phyloP scores from a whole-genome alignment of 441 rosid genomes.

The Populus trichocarpa region DNA sequence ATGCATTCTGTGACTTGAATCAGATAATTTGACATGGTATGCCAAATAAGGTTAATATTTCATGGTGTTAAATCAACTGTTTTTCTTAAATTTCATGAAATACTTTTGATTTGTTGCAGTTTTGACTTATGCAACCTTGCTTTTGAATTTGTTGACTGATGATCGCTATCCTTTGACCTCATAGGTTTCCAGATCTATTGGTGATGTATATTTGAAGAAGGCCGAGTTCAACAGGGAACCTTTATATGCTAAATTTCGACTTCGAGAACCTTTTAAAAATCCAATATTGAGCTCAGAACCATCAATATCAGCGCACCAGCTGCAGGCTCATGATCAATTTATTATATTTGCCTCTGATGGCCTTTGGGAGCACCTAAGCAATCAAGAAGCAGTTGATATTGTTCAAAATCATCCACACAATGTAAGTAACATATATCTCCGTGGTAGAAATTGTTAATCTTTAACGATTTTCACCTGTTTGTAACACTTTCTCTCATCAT shows the following conservation, averaged over 20 bases:
- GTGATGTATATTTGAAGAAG: slow-evolving; percentile 85
- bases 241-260: slow-evolving; percentile 58
- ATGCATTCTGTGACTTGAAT: not conserved
- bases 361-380: slow-evolving; percentile 93
- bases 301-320: slow-evolving; percentile 52
- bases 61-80: not conserved
- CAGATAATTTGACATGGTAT: not conserved
- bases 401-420: slow-evolving; percentile 65
- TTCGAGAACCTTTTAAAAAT: slow-evolving; percentile 64
- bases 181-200: slow-evolving; percentile 92
- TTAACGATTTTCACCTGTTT: not conserved
- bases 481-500: not conserved
- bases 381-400: slow-evolving; percentile 26
- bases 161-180: slow-evolving; percentile 8
- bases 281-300: slow-evolving; percentile 89
- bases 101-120: not conserved
- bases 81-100: not conserved
- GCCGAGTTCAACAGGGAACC: slow-evolving; percentile 96
- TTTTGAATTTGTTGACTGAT: slow-evolving; percentile 15
- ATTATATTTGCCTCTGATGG: slow-evolving; percentile 94
- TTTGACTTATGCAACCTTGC: slow-evolving; percentile 9
- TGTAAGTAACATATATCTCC: slow-evolving; percentile 37
- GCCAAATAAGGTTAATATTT: not conserved
- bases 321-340: slow-evolving; percentile 71
- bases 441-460: not conserved